Conservation (phyloP, 805 yeast genomes). For the Saturnispora galanensis region DNA sequence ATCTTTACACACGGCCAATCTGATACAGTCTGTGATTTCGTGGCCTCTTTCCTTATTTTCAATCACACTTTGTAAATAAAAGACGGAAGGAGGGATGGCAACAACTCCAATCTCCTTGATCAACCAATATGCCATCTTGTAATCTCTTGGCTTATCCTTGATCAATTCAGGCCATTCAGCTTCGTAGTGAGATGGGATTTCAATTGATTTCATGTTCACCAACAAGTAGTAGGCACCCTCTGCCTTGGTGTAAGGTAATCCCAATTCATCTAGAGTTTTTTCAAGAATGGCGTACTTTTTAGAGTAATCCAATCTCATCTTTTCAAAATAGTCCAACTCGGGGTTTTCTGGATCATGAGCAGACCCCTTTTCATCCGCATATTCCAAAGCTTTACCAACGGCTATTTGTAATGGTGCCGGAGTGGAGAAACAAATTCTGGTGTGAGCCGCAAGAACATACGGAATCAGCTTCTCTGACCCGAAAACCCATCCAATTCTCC, state of each 20-base stretch:
- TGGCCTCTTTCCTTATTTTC: slow-evolving; percentile 30
- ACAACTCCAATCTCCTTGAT: slow-evolving; percentile 90
- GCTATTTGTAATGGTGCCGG: slow-evolving; percentile 94
- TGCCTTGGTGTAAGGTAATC: slow-evolving; percentile 80
- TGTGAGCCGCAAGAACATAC: slow-evolving; percentile 81
- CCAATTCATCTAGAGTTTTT: slow-evolving; percentile 72
- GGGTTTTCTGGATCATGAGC: slow-evolving; percentile 6
- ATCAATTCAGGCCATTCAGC: slow-evolving; percentile 57
- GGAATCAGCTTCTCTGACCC: slow-evolving; percentile 77
- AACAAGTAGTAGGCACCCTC: slow-evolving; percentile 91
- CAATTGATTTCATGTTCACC: slow-evolving; percentile 76
- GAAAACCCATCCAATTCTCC: slow-evolving; percentile 96
- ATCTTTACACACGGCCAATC: slow-evolving; percentile 96
- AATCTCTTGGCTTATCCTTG: slow-evolving; percentile 65
- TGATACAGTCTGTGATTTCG: slow-evolving; percentile 43
- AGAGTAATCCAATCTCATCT: slow-evolving; percentile 57
- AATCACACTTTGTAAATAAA: slow-evolving; percentile 61
- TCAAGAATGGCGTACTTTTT: slow-evolving; percentile 68
- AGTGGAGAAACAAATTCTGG: slow-evolving; percentile 84
- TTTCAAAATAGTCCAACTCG: slow-evolving; percentile 47
- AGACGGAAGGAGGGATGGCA: slow-evolving; percentile 96
- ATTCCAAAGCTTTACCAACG: slow-evolving; percentile 62
- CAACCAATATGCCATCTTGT: slow-evolving; percentile 85
- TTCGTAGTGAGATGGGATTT: slow-evolving; percentile 53
- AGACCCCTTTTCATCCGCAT: slow-evolving; percentile 40